A percentile compares a stretch with the other conserved stretches of the same genome.
These are phyloP conservation scores for Neopestalotiopsis rosae DNA, from an alignment of 2,329 filamentous ascomycete species.

Conservation along the genomic window DNA sequence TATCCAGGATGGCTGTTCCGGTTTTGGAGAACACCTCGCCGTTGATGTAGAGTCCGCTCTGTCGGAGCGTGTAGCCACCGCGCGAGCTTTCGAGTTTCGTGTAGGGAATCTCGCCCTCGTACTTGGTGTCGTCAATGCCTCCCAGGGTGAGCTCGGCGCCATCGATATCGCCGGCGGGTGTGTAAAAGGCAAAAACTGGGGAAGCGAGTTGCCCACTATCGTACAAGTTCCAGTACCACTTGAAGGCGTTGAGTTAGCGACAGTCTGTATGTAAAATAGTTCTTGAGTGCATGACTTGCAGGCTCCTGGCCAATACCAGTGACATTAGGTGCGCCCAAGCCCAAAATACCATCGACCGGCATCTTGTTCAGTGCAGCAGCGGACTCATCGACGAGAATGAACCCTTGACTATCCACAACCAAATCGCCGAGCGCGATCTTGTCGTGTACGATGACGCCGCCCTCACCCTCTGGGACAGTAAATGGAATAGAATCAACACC, in stretches of 20 bases:
- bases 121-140: conserved; percentile 36
- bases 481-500: conserved; percentile 36
- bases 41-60: conserved; percentile 32
- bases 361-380: conserved; percentile 31
- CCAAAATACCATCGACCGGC: conserved; percentile 40
- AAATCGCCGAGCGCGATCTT: conserved; percentile 32
- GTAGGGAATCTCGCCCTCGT: conserved; percentile 32
- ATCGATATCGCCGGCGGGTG: conserved; percentile 25
- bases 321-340: conserved; percentile 28
- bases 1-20: conserved; percentile 37
- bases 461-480: conserved; percentile 25
- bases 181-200: conserved; percentile 36
- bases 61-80: conserved; percentile 24
- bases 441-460: conserved; percentile 35
- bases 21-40: conserved; percentile 23
- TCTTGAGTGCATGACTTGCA: background rate
- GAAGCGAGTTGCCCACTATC: conserved; percentile 29
- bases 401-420: conserved; percentile 30
- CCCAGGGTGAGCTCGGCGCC: conserved; percentile 39
- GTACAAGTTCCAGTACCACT: conserved; percentile 36
- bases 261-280: too few relatives aligned
- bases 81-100: conserved; percentile 31
- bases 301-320: conserved; percentile 20
- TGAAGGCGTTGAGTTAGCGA: background rate
- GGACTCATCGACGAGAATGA: conserved; percentile 38